Conservation (phyloP, 192 early-diverging fungal genomes). For the Coemansia sp. region DNA sequence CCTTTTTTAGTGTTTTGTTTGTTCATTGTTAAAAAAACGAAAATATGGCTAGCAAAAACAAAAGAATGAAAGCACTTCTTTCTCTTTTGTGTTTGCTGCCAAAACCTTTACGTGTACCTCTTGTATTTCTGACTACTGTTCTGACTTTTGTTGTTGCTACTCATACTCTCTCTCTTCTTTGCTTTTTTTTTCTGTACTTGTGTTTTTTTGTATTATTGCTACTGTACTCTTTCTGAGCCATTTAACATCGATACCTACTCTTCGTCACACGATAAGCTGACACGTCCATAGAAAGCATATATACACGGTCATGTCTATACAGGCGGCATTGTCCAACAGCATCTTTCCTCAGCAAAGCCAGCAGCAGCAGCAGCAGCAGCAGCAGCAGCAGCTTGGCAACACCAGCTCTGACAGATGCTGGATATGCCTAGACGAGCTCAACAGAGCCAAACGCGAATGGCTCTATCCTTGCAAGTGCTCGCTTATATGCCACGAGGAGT, state of each 20-base stretch:
- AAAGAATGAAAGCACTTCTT: neutral
- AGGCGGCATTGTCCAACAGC: neutral
- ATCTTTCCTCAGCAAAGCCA: neutral
- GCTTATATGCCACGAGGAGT: constrained; percentile 76
- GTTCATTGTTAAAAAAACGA: no score
- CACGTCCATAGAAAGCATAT: neutral
- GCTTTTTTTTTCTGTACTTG: neutral
- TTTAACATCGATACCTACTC: neutral
- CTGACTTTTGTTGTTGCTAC: neutral
- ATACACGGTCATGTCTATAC: neutral
- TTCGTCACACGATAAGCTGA: neutral
- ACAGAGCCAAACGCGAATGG: constrained; percentile 64
- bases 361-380: constrained; percentile 1
- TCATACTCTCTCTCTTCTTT: neutral
- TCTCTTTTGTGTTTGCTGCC: neutral
- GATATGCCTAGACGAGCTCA: constrained; percentile 77
- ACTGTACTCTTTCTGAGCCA: neutral
- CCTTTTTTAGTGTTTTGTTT: no score
- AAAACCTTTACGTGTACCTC: neutral
- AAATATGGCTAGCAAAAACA: no score
- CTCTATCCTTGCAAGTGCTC: constrained; percentile 73
- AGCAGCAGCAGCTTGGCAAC: neutral
- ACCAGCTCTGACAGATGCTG: constrained; percentile 59
- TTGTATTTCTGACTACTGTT: neutral
- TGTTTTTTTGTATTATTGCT: neutral